Base-by-base conservation (phyloP, 2,329 filamentous ascomycete genomes). In the Curvularia eragrostidis region DNA sequence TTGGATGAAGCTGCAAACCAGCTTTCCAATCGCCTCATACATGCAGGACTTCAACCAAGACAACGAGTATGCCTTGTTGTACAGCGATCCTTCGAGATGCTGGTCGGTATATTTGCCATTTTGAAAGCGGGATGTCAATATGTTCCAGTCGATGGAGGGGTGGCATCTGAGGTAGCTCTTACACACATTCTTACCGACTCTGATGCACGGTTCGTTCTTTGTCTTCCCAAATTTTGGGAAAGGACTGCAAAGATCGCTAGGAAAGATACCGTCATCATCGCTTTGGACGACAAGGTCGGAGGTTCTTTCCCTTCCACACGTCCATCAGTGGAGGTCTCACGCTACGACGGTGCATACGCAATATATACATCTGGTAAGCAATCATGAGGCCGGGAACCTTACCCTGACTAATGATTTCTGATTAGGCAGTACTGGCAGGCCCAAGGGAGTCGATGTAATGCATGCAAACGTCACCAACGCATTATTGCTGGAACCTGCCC, bases 61-160 rank as follows among this genome's bases (percentile, higher is more conserved):
- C 80, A 84, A 62, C 76, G 82, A 32, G 77, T 86, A 4, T 83
- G 82, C 15, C 76, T 87, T 23, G 79, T 87, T 18, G 81, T 82
- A 54, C 82, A 82, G 58, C 78, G 84, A 13, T 81, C 83, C 30
- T 72, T 84, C 46, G 83, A 84, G 59, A 85, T 87, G 83, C 73
- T 86, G 3, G 77, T 85, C 50, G 84, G 82, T n/a, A 85, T 87
- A 47, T 77, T 85, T 55, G 84, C 83, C 3, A 77, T 86, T 19
- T 73, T 87, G 32, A 84, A 84, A 56, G 81, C 81, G 47, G 84
- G 84, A 26, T 85, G 81, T n/a, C 84, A 87, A 63, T 87, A 87
- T 65, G 79, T 87, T 4, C 85, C 85, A 4, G 77, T 87, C 1
- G 85, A 87, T 60, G 84, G 84, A 38, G 81, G 82, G 7, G 68